Base-by-base conservation (phyloP, 768 basidiomycete genomes). In the Termitomyces sp. region DNA sequence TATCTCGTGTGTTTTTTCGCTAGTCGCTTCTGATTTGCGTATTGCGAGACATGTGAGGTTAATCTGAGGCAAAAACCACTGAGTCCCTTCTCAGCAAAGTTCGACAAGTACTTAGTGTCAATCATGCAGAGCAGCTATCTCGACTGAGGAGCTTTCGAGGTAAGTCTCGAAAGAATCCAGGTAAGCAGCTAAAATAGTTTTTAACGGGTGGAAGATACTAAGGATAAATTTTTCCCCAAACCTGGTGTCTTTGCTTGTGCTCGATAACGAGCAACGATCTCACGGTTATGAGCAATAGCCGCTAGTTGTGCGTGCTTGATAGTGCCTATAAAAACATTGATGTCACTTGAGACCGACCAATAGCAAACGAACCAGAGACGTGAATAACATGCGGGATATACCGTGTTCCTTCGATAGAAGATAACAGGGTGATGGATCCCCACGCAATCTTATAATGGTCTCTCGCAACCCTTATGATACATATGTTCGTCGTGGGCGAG, bases 221-320 rank as follows among this genome's bases (percentile, higher is more conserved):
- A 46, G 12, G 10, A 46, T 38, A 54, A 1, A 7, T 13, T 8
- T 36, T 50, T 13, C 46, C 58, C 77, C 58, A 2, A 46, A 85
- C 88, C 77, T 49, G 83, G 73, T 0, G 73, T 79, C 44, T 82
- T 79, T 2, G 82, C 74, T 13, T 72, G 68, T 4, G 81, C 80
- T 49, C 87, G 72, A 64, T 85, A 85, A 16, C 86, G 77, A 7
- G 87, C 90, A 33, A 93, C 77, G 6, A 89, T 77, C 52, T 83
- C 79, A 32, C 87, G 75, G 65, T 93, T 90, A 63, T 92, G 84
- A 32, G 80, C 73, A 42, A 92, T 87, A 1, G 90, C 88, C 6
- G 88, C 86, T 0, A 89, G 70, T 64, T 94, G 92, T 0, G 83
- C 83, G 49, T 95, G 92, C 69, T 88, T 92, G 57, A 95, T 89